Evolutionary conservation across 345 rosid genomes (phyloP).

Genomic region (Bruguiera gymnorhiza): DNA sequence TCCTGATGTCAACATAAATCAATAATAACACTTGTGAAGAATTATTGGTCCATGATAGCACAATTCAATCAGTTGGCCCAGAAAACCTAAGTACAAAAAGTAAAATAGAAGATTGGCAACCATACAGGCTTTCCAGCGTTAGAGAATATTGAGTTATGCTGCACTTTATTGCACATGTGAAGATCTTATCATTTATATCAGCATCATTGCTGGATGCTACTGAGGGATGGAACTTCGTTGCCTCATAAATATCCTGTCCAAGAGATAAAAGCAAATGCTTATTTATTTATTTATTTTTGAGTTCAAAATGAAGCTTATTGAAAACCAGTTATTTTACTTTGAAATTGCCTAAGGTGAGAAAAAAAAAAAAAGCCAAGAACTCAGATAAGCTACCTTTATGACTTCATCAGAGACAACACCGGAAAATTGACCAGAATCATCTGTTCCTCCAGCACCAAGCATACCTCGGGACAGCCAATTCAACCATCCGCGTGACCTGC

Average conservation of each 20-base stretch:
- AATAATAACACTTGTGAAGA: background rate
- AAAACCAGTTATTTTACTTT: too few relatives aligned
- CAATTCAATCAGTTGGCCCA: background rate
- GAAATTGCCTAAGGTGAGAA: too few relatives aligned
- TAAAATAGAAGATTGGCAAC: constrained; percentile 11
- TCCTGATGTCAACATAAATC: background rate
- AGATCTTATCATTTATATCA: constrained; percentile 45
- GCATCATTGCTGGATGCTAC: constrained; percentile 35
- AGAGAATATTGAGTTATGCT: constrained; percentile 48
- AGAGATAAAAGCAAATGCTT: constrained; percentile 2
- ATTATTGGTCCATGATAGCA: background rate
- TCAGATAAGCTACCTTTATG: constrained; percentile 55
- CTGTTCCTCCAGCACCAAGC: constrained; percentile 99
- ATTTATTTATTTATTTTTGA: background rate
- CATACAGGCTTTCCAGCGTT: constrained; percentile 49
- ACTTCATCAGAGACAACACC: constrained; percentile 94
- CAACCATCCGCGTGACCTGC: constrained; percentile 85
- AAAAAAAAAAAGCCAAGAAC: background rate
- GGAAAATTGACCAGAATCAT: constrained; percentile 86
- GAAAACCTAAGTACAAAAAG: background rate
- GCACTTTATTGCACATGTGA: constrained; percentile 54
- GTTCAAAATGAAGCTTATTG: too few relatives aligned
- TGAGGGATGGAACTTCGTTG: constrained; percentile 69
- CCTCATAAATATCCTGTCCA: constrained; percentile 86
- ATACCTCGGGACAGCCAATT: constrained; percentile 96